Conservation (phyloP, 257 asterid species). For the Buddleja alternifolia region DNA sequence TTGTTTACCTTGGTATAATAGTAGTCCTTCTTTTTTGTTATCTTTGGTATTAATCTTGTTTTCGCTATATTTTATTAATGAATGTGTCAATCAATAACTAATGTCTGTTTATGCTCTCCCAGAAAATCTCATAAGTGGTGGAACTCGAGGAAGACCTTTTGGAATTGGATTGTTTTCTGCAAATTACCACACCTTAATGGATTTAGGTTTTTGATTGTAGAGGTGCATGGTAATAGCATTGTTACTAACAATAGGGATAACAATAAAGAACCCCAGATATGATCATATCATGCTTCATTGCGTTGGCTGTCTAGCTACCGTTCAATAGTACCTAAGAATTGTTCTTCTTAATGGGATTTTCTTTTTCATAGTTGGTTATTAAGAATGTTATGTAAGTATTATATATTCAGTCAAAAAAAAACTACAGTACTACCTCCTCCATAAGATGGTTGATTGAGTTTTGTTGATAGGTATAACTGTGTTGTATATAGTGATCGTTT, state of each 20-base stretch:
- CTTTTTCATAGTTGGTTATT: neutral
- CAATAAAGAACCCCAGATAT: neutral
- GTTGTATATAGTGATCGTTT: too few species aligned
- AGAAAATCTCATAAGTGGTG: neutral
- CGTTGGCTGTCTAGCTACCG: neutral
- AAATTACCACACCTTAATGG: neutral
- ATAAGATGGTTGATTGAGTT: too few species aligned
- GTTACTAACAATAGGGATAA: neutral
- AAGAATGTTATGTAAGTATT: neutral
- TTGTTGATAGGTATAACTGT: too few species aligned
- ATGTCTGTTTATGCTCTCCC: neutral
- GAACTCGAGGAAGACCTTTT: neutral
- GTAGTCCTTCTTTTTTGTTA: conserved; percentile 14
- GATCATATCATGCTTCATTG: neutral
- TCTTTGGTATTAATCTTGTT: conserved; percentile 6
- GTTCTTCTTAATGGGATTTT: neutral
- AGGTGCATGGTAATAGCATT: conserved; percentile 4
- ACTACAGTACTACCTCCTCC: too few species aligned
- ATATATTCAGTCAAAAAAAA: neutral
- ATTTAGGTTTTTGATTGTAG: neutral
- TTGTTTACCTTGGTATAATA: conserved; percentile 16
- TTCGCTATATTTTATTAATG: too few species aligned
- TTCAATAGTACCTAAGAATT: neutral
- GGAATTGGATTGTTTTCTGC: neutral
- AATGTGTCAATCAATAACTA: too few species aligned